These are phyloP conservation scores for Boletus sensibilis DNA, from an alignment of 768 basidiomycete genomes.

Conservation along the genomic window DNA sequence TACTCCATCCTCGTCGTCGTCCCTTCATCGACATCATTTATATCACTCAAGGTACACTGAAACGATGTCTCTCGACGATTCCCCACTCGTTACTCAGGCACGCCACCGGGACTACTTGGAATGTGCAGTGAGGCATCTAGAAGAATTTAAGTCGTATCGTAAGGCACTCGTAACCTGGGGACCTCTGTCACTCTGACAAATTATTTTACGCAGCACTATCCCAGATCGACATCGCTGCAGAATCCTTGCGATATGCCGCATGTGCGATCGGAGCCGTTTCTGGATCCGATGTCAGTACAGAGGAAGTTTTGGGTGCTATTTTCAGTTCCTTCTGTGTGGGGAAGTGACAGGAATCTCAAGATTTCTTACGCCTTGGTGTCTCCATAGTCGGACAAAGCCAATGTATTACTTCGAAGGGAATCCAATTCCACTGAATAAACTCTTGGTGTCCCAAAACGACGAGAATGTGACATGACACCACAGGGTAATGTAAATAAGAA, in stretches of 20 bases:
- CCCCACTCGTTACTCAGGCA: slow-evolving; percentile 73
- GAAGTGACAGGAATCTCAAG: slow-evolving; percentile 42
- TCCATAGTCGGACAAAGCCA: background rate
- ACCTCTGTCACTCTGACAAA: background rate
- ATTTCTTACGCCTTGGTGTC: background rate
- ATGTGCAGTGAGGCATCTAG: slow-evolving; percentile 46
- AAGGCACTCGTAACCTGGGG: slow-evolving; percentile 7
- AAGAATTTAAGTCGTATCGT: slow-evolving; percentile 34
- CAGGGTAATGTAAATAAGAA: background rate
- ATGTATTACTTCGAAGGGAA: slow-evolving; percentile 3
- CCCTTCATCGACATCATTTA: background rate
- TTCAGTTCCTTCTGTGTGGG: slow-evolving; percentile 91
- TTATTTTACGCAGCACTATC: slow-evolving; percentile 43
- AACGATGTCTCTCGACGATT: slow-evolving; percentile 18
- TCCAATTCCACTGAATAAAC: background rate
- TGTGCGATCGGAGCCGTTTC: slow-evolving; percentile 83
- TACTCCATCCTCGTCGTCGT: background rate
- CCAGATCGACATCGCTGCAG: slow-evolving; percentile 82
- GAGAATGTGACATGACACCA: background rate
- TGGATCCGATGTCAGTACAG: slow-evolving; percentile 68
- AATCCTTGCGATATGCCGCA: slow-evolving; percentile 85
- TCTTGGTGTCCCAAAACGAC: background rate
- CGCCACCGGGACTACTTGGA: slow-evolving; percentile 79
- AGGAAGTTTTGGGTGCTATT: slow-evolving; percentile 79
- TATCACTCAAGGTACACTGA: slow-evolving; percentile 19